Conservation (phyloP, 768 basidiomycete genomes). For the Collybiopsis luxurians region DNA sequence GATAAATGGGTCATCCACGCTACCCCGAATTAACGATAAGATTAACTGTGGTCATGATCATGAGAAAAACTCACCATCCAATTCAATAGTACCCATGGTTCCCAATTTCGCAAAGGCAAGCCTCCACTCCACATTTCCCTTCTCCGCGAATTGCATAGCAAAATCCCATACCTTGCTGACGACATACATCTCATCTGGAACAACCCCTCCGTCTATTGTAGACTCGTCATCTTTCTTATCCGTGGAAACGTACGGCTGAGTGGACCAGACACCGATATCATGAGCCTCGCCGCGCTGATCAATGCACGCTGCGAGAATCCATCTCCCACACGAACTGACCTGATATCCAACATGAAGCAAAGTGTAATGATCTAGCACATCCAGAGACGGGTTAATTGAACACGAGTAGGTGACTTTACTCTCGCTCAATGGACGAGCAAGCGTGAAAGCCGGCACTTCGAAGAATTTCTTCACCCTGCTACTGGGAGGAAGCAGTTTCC, state of each 20-base stretch:
- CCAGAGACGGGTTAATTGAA: slow-evolving; percentile 36
- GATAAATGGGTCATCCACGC: slow-evolving; percentile 65
- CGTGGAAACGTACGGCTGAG: slow-evolving; percentile 33
- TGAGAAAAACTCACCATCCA: slow-evolving; percentile 52
- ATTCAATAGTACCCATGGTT: slow-evolving; percentile 51
- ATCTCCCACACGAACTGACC: slow-evolving; percentile 64
- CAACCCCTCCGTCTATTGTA: slow-evolving; percentile 25
- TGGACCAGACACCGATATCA: slow-evolving; percentile 65
- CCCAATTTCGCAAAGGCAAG: slow-evolving; percentile 73
- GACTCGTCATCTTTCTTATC: slow-evolving; percentile 23
- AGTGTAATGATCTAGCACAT: slow-evolving; percentile 55
- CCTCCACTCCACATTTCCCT: slow-evolving; percentile 77
- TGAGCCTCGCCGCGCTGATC: slow-evolving; percentile 80
- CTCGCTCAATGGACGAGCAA: slow-evolving; percentile 44
- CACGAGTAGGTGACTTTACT: slow-evolving; percentile 37
- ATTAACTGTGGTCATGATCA: slow-evolving; percentile 2
- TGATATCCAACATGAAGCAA: slow-evolving; percentile 78
- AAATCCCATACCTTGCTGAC: slow-evolving; percentile 72
- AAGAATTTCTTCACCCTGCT: slow-evolving; percentile 48
- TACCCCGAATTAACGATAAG: slow-evolving; percentile 28
- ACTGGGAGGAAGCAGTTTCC: slow-evolving; percentile 39
- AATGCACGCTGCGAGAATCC: slow-evolving; percentile 72
- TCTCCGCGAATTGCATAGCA: slow-evolving; percentile 54
- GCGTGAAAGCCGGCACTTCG: slow-evolving; percentile 62
- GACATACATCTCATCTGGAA: slow-evolving; percentile 43